Evolutionary conservation across 202 grass and related monocot species (phyloP), one percentile per base, ranked within the genome.

Genomic region (Setaria italica): DNA sequence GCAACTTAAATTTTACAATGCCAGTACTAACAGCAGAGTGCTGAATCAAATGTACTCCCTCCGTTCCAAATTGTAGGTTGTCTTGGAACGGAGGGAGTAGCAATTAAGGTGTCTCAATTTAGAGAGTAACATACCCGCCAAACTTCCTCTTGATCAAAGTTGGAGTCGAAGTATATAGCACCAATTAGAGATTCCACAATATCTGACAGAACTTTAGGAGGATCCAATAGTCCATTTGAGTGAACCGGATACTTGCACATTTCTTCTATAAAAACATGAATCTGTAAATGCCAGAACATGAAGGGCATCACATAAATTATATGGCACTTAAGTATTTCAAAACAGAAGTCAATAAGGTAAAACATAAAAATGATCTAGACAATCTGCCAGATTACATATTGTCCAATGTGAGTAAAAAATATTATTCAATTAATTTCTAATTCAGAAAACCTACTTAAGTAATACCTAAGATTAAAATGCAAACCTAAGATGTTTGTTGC

Each of bases 181-280:
- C 87, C 94, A 56, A 94, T 85, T 50, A 97, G 76, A 53, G 94
- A 94, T 80, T 97, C 94, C 34, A 97, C 85, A 47, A 92, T 90
- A 35, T 92, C 89, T 74, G 85, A 76, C 17, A 97, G 67, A 12
- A 82, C 76, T 82, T 97, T 97, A 54, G 94, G 94, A 48, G 89
- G 53, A 78, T 93, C 81, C 51, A 95, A 57, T 70, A 95, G 72
- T 25, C 93, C 93, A 54, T 95, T 91, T 4, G 90, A 95, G 19
- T 95, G 93, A 54, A 85, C 58, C 2, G 91, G 80, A 79, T 92
- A 92, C 46, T 70, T 58, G 14, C n/a, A 21, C 81, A 95, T 85
- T 33, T 90, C 90, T 80, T 87, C 39, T 67, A 91, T 78, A 39
- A 92, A 95, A 51, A 91, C 42, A 35, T 72, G 12, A 71, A 92